phyloP scores from a whole-genome alignment of 495 filamentous ascomycete species.

The Evansstolkia leycettana region DNA sequence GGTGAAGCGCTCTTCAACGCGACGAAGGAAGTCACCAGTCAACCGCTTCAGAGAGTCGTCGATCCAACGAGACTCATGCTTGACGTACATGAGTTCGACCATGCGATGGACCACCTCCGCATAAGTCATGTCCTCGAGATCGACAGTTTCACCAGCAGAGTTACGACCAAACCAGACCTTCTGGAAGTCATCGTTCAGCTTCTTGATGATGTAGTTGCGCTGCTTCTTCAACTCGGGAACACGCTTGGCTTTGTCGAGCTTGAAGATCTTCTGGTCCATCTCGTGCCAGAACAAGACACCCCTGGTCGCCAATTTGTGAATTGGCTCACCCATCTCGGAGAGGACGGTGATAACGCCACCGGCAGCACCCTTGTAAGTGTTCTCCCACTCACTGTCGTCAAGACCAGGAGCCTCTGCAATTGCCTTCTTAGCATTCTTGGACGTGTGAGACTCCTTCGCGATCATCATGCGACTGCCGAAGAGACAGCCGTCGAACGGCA shows the following conservation, averaged over 20 bases:
- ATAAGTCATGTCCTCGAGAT: conserved; percentile 98
- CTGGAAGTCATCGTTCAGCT: conserved; percentile 95
- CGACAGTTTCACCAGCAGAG: conserved; percentile 60
- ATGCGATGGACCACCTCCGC: conserved; percentile 82
- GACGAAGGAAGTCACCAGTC: conserved; percentile 88
- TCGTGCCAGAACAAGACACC: conserved; percentile 95
- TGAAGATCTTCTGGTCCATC: conserved; percentile 97
- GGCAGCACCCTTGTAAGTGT: conserved; percentile 85
- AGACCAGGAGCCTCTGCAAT: conserved; percentile 85
- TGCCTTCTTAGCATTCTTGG: conserved; percentile 84
- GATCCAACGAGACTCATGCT: conserved; percentile 89
- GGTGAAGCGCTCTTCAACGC: conserved; percentile 87
- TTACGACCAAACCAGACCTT: conserved; percentile 98
- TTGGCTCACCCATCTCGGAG: conserved; percentile 98
- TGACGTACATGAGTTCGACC: conserved; percentile 94
- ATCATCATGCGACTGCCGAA: conserved; percentile 93
- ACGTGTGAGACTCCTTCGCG: conserved; percentile 89
- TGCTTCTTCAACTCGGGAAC: conserved; percentile 85
- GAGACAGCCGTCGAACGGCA: conserved; percentile 86
- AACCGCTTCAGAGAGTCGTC: conserved; percentile 70
- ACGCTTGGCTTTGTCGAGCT: conserved; percentile 87
- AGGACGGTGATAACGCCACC: conserved; percentile 95
- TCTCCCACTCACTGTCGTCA: conserved; percentile 85
- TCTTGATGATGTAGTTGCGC: conserved; percentile 90
- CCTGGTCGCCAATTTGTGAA: conserved; percentile 93